Base-by-base conservation (phyloP, 208 protist species). In the Acanthamoeba lenticulata region DNA sequence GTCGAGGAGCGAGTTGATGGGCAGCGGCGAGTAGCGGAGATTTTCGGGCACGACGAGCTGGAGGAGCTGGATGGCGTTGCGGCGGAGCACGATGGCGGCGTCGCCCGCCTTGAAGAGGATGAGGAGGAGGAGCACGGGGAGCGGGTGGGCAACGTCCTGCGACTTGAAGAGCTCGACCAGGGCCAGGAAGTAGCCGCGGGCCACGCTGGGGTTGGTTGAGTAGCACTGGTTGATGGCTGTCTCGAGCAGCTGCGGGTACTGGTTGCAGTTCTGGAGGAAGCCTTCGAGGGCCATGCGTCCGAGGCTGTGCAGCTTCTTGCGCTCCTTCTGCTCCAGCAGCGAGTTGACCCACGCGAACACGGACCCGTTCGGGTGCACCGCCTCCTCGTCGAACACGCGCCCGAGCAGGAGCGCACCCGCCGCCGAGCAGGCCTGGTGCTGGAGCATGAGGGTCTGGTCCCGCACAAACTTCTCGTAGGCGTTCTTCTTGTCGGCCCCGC, bases 161-260 rank as follows among this genome's bases (percentile, higher is more conserved):
- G 85, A 91, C 55, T 91, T 91, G 55, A 72, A 91, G 19, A 91
- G 55, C 32, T 91, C 85, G n/a, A 91, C 85, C 44, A 91, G 38
- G 21, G 85, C 85, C 85, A 91, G 55, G 85, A 91, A 91, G 27
- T 91, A 91, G 15, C 85, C 85, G 21, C 85, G 44, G 1, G 85
- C 81, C 49, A 91, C 85, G 1, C 21, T 19, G 9, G 85, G 24
- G 38, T 91, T 69, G 13, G 52, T 91, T 1, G 85, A 91, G 34
- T 91, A 91, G 57, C 85, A 91, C 85, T 91, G 85, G 27, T 91
- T 91, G 29, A 91, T 91, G 1, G 52, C 44, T 29, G 85, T 91
- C 34, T 91, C 85, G 55, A 91, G 57, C 6, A 91, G 85, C 38
- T 91, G 52, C 13, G 29, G 47, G 24, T 91, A 69, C 44, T 60